phyloP scores from a whole-genome alignment of 1,284 basidiomycete genomes.

The Naganishia albida region DNA sequence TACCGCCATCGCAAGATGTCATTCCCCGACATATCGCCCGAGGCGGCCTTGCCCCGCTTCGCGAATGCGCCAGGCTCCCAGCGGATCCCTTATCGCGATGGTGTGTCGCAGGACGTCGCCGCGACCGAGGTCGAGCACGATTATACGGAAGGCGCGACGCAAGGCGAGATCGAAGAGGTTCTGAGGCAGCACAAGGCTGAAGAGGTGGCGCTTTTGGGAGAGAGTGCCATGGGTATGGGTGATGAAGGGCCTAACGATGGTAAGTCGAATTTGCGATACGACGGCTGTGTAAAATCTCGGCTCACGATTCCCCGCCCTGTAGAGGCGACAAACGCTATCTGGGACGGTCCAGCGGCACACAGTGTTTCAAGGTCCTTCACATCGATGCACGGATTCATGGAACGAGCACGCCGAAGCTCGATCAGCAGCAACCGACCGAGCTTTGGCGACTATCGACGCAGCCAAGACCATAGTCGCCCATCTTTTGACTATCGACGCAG shows the following conservation, averaged over 20 bases:
- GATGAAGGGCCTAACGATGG: slow-evolving; percentile 20
- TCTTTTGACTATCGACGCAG: slow-evolving; percentile 21
- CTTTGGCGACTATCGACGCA: no score
- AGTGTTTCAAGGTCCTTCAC: slow-evolving; percentile 42
- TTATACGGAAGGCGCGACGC: slow-evolving; percentile 35
- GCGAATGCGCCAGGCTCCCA: background rate
- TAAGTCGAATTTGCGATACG: background rate
- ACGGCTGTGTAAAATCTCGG: background rate
- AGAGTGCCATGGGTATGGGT: slow-evolving; percentile 24
- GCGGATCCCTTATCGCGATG: slow-evolving; percentile 15
- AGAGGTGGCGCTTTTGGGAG: slow-evolving; percentile 24
- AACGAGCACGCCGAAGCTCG: slow-evolving; percentile 29
- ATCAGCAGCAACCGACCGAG: slow-evolving; percentile 16
- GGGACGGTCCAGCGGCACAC: slow-evolving; percentile 37
- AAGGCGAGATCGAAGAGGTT: slow-evolving; percentile 30
- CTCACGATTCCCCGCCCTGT: background rate
- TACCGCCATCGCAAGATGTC: slow-evolving; percentile 12
- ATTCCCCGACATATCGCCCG: slow-evolving; percentile 30
- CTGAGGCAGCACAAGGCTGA: slow-evolving; percentile 30
- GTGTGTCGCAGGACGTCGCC: background rate
- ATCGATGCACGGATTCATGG: slow-evolving; percentile 31
- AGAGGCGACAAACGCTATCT: slow-evolving; percentile 32
- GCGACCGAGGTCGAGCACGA: slow-evolving; percentile 33
- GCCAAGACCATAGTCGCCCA: slow-evolving; percentile 9
- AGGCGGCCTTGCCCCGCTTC: slow-evolving; percentile 25